phyloP scores from a whole-genome alignment of 2,329 filamentous ascomycete species.

The Claviceps pusilla region DNA sequence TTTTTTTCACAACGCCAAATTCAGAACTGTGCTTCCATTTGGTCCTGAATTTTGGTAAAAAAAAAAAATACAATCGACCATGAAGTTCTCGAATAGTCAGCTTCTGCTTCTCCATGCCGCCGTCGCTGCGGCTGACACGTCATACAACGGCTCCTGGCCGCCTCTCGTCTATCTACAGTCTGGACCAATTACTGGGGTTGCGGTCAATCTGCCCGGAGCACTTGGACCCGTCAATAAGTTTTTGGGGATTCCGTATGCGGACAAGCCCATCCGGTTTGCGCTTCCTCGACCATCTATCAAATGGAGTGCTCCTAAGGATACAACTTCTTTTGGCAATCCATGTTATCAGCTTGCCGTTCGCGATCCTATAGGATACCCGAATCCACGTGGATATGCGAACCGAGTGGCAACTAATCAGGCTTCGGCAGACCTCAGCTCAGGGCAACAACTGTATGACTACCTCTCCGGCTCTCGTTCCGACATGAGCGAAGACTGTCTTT shows the following conservation, averaged over 20 bases:
- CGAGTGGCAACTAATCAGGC: not conserved
- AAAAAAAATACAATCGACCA: not conserved
- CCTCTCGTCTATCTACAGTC: constrained; percentile 9
- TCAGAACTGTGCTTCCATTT: not conserved
- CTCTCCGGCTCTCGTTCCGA: constrained; percentile 5
- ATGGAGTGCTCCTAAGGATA: constrained; percentile 8
- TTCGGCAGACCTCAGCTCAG: constrained; percentile 9
- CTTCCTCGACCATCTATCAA: constrained; percentile 4
- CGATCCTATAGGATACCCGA: constrained; percentile 4
- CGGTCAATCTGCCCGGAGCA: constrained; percentile 8
- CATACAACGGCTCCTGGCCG: too few species aligned
- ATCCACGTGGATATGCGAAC: too few species aligned
- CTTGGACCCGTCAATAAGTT: constrained; percentile 9
- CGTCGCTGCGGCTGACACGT: not conserved
- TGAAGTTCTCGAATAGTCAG: not conserved
- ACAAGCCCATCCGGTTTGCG: constrained; percentile 8
- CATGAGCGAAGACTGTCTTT: constrained; percentile 17
- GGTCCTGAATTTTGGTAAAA: not conserved
- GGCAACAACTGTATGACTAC: constrained; percentile 8
- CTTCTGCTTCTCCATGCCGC: not conserved
- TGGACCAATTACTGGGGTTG: constrained; percentile 7
- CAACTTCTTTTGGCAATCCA: constrained; percentile 7
- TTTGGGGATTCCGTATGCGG: constrained; percentile 11
- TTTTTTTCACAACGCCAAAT: not conserved
- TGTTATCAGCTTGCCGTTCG: constrained; percentile 9